phyloP scores from a whole-genome alignment of 2,329 filamentous ascomycete species.

The Neobulgaria alba region DNA sequence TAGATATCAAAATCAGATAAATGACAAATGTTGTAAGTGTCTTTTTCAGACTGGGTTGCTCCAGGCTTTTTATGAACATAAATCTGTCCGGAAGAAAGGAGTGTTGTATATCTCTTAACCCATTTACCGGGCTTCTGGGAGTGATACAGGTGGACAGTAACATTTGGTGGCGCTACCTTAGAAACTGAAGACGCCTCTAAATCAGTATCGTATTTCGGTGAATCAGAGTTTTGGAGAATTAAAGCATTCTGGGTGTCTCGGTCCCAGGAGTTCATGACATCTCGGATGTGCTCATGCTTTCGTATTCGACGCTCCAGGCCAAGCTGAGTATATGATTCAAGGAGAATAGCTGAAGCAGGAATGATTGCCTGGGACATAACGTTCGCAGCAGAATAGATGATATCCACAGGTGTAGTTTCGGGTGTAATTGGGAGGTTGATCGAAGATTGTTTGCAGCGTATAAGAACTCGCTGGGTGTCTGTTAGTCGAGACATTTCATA shows the following conservation, averaged over 20 bases:
- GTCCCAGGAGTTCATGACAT: slow-evolving; percentile 92
- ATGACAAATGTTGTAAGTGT: slow-evolving; percentile 66
- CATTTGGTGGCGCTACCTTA: slow-evolving; percentile 53
- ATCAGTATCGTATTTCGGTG: slow-evolving; percentile 45
- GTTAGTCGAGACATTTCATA: slow-evolving; percentile 23
- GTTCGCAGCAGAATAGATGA: slow-evolving; percentile 59
- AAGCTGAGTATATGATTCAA: slow-evolving; percentile 67
- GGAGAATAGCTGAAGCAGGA: slow-evolving; percentile 56
- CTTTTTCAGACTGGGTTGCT: slow-evolving; percentile 53
- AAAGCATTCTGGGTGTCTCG: slow-evolving; percentile 69
- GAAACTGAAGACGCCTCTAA: slow-evolving; percentile 60
- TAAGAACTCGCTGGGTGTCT: slow-evolving; percentile 50
- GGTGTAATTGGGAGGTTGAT: slow-evolving; percentile 64
- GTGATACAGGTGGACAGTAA: slow-evolving; percentile 67
- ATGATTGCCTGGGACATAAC: slow-evolving; percentile 56
- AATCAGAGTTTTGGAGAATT: slow-evolving; percentile 52
- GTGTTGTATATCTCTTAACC: slow-evolving; percentile 73
- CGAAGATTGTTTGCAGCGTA: slow-evolving; percentile 62
- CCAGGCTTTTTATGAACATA: slow-evolving; percentile 60
- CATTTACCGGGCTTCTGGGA: slow-evolving; percentile 78
- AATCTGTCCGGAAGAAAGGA: slow-evolving; percentile 66
- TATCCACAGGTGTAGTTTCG: slow-evolving; percentile 65
- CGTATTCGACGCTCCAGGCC: slow-evolving; percentile 77
- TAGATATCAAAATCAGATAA: slow-evolving; percentile 92
- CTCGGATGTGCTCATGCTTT: slow-evolving; percentile 76